These are phyloP conservation scores for Apiospora marii DNA, from an alignment of 2,329 filamentous ascomycete species.

Conservation along the genomic window DNA sequence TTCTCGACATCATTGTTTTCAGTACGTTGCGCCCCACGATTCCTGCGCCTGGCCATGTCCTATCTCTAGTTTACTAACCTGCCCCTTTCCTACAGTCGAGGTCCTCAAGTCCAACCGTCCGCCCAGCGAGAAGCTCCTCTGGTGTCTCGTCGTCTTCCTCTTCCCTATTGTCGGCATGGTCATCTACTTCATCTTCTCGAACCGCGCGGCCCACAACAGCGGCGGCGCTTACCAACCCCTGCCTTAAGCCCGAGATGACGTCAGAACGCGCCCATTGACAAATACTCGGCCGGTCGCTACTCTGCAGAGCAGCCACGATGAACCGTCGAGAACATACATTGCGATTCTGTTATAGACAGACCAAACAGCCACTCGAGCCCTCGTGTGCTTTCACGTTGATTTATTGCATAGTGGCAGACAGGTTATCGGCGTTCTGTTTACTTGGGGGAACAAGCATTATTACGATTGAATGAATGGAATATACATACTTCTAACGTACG, in stretches of 20 bases:
- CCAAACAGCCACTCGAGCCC: neutral
- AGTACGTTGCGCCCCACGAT: constrained; percentile 54
- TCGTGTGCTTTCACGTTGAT: neutral
- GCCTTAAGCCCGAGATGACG: constrained; percentile 30
- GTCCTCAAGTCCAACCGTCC: constrained; percentile 70
- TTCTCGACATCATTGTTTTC: constrained; percentile 69
- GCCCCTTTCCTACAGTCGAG: constrained; percentile 57
- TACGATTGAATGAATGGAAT: neutral
- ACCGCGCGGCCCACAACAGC: constrained; percentile 63
- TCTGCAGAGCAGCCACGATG: neutral
- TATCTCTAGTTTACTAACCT: constrained; percentile 27
- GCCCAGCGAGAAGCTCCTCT: constrained; percentile 64
- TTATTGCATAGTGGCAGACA: neutral
- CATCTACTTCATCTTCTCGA: constrained; percentile 71
- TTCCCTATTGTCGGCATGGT: constrained; percentile 69
- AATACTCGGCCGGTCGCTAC: neutral
- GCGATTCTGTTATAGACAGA: neutral
- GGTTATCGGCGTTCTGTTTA: neutral
- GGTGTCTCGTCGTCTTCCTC: constrained; percentile 69
- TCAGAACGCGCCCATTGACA: neutral
- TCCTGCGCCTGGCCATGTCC: neutral
- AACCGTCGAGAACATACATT: neutral
- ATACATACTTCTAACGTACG: neutral
- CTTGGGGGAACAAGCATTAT: neutral
- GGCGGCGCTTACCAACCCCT: constrained; percentile 63